Base-by-base conservation (phyloP, 2,329 filamentous ascomycete genomes). In the Endothia cerciana region DNA sequence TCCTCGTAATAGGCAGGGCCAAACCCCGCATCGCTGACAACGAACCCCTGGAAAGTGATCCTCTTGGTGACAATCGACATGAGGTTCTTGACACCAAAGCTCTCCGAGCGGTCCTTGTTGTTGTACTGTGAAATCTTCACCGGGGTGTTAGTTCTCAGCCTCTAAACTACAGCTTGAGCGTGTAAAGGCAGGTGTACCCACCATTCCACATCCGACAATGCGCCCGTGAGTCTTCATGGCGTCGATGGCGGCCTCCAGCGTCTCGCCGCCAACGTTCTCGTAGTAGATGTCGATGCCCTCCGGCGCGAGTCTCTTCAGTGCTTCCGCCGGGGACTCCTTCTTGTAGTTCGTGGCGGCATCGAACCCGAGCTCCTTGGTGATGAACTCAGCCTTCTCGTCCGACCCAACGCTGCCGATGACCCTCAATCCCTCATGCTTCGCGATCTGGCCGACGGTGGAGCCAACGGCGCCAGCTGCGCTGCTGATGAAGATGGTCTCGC, bases 311-410 rank as follows among this genome's bases (percentile, higher is more conserved):
- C 91, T 84, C 70, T 82, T 78, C 64, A 96, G 82, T 0, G 91
- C 92, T 13, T 89, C 89, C 0, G 78, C 74, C 0, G 91, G 85
- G 71, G 84, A 86, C 80, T 95, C 91, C 71, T 87, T 93, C 85
- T 95, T 94, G 84, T 96, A 96, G 83, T 96, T 95, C 81, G 94
- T 95, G 10, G 89, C 92, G 19, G 70, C 79, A 64, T 86, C 83
- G 70, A 82, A 85, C 10, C 83, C 83, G 1, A 86, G 78, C 72
- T 84, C 80, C 64, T 81, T 77, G 53, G 70, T 74, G 62, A 85
- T 77, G 76, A 88, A 95, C 25, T 91, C 86, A 30, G 93, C 82
- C 82, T 97, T 96, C 73, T 91, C 89, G 73, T 94, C 90, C 22
- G 87, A 87, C 2, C 93, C 92, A 13, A 93, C 92, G 61, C 88